phyloP scores from a whole-genome alignment of 441 rosid genomes.

The Adansonia rubrostipa region DNA sequence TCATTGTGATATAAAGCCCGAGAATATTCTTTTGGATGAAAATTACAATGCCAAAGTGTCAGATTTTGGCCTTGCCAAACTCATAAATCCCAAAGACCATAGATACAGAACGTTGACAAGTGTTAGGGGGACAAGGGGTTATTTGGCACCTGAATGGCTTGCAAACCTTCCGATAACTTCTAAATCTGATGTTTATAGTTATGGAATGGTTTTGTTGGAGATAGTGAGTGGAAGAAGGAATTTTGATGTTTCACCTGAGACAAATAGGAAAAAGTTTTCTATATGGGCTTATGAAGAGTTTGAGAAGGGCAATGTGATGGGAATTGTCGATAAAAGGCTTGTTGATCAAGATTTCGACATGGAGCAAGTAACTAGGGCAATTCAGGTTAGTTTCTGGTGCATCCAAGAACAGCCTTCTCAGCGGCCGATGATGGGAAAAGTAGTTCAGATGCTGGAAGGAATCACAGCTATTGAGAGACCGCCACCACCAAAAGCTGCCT shows the following conservation, averaged over 20 bases:
- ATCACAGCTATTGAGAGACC: conserved; percentile 55
- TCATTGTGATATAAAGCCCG: conserved; percentile 73
- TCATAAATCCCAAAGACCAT: conserved; percentile 52
- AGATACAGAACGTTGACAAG: conserved; percentile 49
- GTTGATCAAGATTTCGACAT: conserved; percentile 41
- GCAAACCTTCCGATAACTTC: conserved; percentile 69
- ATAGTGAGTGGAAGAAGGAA: conserved; percentile 64
- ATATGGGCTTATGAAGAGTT: conserved; percentile 70
- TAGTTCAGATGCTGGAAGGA: conserved; percentile 79
- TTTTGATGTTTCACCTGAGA: conserved; percentile 55
- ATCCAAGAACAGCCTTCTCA: conserved; percentile 74
- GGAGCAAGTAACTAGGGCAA: conserved; percentile 61
- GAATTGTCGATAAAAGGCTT: conserved; percentile 52
- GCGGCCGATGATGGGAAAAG: conserved; percentile 76
- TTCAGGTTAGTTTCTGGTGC: conserved; percentile 76
- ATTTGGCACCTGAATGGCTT: conserved; percentile 73
- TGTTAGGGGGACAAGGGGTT: conserved; percentile 68
- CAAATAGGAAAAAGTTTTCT: conserved; percentile 53
- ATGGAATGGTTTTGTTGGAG: conserved; percentile 70
- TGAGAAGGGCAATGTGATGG: conserved; percentile 48
- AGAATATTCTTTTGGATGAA: conserved; percentile 69
- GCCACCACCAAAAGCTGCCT: conserved; percentile 53
- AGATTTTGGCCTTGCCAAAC: conserved; percentile 74
- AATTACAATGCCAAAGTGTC: conserved; percentile 61
- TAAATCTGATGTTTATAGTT: conserved; percentile 67